Base-by-base conservation (phyloP, 2,329 filamentous ascomycete genomes). In the Xylaria digitata region DNA sequence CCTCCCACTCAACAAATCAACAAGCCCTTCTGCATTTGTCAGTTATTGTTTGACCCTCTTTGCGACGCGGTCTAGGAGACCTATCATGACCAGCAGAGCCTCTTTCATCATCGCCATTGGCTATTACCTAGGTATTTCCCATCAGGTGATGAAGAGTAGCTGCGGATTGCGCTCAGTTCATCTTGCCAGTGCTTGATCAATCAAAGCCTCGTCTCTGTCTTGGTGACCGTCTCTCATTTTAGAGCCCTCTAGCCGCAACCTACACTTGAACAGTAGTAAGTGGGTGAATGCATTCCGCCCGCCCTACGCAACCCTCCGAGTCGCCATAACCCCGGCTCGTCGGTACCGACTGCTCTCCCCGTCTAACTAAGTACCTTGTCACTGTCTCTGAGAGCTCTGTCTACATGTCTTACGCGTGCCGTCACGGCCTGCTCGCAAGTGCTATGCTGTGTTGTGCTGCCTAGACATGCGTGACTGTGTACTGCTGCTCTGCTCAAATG, bases 71-170 rank as follows among this genome's bases (percentile, higher is more conserved):
- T 71, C 61, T 73, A 74, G 82, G 75, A 81, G 75, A 78, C 84
- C 85, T 87, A 86, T 87, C 84, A 86, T 76, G 78, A 78, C 81
- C 79, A 75, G 75, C 75, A 83, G 74, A 79, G 73, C 78, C 76
- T 67, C 68, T 74, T 72, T 83, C 77, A 76, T 71, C 72, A 60
- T 78, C 78, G 78, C 74, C 74, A 87, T 87, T 87, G 85, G 84
- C 74, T 76, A 66, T 67, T 66, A 64, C 67, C 73, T 72, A 80
- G 84, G 73, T 76, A 66, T 69, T 66, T 65, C 67, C 72, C 72
- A 80, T 86, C 85, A 86, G 84, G 84, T 87, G 85, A 87, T 85
- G 78, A 68, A 73, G 67, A 65, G 73, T 70, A 66, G 72, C 82
- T 83, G 82, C 82, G 81, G 81, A 82, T 72, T 70, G 73, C 74